phyloP scores from a whole-genome alignment of 78 protist species.

The Speleostelium caveatum region DNA sequence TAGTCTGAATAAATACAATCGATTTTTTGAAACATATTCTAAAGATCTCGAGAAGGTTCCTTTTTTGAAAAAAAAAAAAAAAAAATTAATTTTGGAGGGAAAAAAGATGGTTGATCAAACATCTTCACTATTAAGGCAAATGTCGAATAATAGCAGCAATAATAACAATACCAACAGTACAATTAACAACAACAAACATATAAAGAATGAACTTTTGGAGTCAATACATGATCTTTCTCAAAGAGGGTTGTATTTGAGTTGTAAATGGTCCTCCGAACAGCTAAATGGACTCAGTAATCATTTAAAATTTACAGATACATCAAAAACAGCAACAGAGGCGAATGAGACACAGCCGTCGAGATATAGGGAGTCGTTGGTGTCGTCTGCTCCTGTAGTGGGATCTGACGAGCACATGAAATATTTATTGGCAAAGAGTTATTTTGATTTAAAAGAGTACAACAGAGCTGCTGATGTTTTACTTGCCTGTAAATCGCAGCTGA shows the following conservation, averaged over 20 bases:
- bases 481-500: background rate
- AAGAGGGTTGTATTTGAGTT: conserved; percentile 40
- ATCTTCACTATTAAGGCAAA: background rate
- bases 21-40: background rate
- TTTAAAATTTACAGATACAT: background rate
- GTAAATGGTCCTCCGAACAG: conserved; percentile 76
- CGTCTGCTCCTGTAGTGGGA: conserved; percentile 28
- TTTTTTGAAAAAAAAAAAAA: background rate
- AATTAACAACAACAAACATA: background rate
- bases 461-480: conserved; percentile 40
- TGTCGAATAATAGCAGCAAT: background rate
- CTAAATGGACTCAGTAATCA: conserved; percentile 19
- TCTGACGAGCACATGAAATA: conserved; percentile 31
- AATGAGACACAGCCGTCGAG: background rate
- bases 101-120: background rate
- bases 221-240: conserved; percentile 51
- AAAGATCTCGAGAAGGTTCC: background rate
- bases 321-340: background rate
- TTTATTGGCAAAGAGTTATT: conserved; percentile 64
- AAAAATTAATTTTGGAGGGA: no score
- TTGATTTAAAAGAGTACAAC: conserved; percentile 72
- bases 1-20: conserved; percentile 5
- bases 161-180: background rate
- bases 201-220: conserved; percentile 35
- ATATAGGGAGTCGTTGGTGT: background rate